Evolutionary conservation across 2,329 filamentous ascomycete genomes (phyloP).

Genomic region (Colletotrichum noveboracense): DNA sequence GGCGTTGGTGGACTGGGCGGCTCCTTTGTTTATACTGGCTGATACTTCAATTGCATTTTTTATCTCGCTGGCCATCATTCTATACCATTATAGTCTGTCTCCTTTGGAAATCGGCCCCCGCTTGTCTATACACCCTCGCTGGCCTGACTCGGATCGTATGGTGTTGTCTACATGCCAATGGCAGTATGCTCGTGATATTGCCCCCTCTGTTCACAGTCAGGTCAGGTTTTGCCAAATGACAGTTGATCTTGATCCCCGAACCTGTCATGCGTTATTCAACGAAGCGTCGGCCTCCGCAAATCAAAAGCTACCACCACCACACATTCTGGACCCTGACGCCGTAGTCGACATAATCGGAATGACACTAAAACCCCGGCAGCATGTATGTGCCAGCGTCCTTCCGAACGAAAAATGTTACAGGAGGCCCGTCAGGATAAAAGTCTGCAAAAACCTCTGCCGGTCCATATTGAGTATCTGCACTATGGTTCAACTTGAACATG

Average conservation of each 20-base stretch:
- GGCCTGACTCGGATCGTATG: neutral
- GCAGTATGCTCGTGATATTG: neutral
- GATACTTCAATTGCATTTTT: conserved; percentile 11
- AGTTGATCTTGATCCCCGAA: neutral
- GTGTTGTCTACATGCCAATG: neutral
- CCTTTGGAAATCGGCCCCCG: neutral
- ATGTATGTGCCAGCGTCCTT: neutral
- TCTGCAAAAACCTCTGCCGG: neutral
- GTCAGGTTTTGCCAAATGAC: fast-evolving
- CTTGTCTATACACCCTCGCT: neutral
- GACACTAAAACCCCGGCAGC: neutral
- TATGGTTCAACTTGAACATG: too few relatives aligned
- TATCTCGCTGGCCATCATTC: neutral
- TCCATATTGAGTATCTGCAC: too few relatives aligned
- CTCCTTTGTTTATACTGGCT: neutral
- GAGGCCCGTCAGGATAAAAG: neutral
- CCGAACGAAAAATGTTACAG: neutral
- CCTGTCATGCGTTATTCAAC: neutral
- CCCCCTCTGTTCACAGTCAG: neutral
- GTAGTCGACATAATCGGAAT: neutral
- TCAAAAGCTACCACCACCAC: neutral
- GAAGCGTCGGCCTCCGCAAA: neutral
- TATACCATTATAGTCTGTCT: neutral
- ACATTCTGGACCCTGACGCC: neutral
- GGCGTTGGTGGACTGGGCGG: conserved; percentile 14